Conservation (phyloP, 495 filamentous ascomycete species). For the Xylaria nigripes region DNA sequence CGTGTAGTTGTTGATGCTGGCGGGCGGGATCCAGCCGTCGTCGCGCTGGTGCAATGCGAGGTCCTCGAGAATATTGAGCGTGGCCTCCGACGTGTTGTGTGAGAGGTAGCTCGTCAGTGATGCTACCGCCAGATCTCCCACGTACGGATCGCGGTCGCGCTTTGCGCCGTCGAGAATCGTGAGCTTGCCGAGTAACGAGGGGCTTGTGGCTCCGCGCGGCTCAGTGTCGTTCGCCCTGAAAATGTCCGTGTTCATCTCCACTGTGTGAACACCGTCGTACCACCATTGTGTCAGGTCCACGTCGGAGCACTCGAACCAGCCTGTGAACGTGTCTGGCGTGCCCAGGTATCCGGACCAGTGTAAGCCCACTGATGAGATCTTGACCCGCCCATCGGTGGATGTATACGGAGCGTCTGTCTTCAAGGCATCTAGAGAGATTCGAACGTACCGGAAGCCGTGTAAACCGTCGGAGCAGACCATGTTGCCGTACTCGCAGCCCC, state of each 20-base stretch:
- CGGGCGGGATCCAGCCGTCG: conserved; percentile 47
- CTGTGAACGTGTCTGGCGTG: conserved; percentile 36
- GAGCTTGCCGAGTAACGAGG: conserved; percentile 32
- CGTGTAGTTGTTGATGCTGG: conserved; percentile 39
- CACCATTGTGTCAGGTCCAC: conserved; percentile 40
- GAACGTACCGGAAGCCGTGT: conserved; percentile 42
- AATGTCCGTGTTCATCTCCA: conserved; percentile 34
- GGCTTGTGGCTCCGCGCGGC: conserved; percentile 27
- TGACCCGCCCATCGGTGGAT: conserved; percentile 29
- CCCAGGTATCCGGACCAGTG: conserved; percentile 37
- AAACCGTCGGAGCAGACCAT: conserved; percentile 41
- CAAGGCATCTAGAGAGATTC: conserved; percentile 36
- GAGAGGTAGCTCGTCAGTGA: conserved; percentile 37
- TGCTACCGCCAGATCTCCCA: conserved; percentile 40
- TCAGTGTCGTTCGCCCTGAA: conserved; percentile 43
- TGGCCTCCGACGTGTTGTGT: conserved; percentile 30
- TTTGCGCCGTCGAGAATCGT: conserved; percentile 43
- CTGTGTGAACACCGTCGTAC: conserved; percentile 42
- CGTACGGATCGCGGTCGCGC: conserved; percentile 42
- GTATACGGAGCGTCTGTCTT: conserved; percentile 34
- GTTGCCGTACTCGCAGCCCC: conserved; percentile 30
- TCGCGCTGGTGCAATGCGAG: conserved; percentile 36
- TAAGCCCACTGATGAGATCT: conserved; percentile 28
- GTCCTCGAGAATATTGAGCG: conserved; percentile 37
- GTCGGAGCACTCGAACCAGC: conserved; percentile 43